These are phyloP conservation scores for Curvularia sp. DNA, from an alignment of 2,329 filamentous ascomycete species.

Conservation along the genomic window DNA sequence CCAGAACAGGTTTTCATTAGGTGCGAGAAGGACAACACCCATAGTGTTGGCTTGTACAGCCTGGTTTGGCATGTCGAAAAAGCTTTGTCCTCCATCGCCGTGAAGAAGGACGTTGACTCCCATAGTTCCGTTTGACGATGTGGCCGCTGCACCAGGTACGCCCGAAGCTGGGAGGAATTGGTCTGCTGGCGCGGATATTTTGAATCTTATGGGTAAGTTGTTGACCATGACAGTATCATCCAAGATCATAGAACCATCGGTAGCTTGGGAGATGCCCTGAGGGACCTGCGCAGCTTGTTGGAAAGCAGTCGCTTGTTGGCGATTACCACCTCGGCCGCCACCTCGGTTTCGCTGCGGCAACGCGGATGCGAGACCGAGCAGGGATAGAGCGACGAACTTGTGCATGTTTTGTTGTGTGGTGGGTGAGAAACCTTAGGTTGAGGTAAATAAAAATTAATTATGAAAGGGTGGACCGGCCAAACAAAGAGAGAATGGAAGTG, in stretches of 20 bases:
- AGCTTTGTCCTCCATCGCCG: constrained; percentile 66
- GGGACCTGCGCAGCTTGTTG: constrained; percentile 48
- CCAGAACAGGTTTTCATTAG: constrained; percentile 64
- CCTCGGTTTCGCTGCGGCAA: constrained; percentile 36
- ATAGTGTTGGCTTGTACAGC: constrained; percentile 60
- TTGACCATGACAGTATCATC: constrained; percentile 64
- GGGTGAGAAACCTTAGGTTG: background rate
- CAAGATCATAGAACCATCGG: constrained; percentile 64
- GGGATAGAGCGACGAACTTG: constrained; percentile 21
- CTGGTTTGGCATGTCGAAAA: constrained; percentile 66
- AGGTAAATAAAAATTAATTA: constrained; percentile 28
- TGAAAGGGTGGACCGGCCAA: constrained; percentile 38
- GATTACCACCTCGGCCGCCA: background rate
- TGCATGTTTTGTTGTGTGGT: constrained; percentile 15
- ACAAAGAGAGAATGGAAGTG: constrained; percentile 13
- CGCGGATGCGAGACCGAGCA: constrained; percentile 34
- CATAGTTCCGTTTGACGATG: constrained; percentile 47
- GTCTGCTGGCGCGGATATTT: constrained; percentile 62
- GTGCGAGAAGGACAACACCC: constrained; percentile 63
- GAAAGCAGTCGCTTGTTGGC: constrained; percentile 37
- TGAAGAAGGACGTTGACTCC: constrained; percentile 65
- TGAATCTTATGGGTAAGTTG: constrained; percentile 63
- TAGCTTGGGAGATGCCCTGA: constrained; percentile 52
- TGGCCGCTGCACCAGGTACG: constrained; percentile 57
- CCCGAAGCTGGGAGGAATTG: constrained; percentile 61